phyloP scores from a whole-genome alignment of 2,329 filamentous ascomycete genomes.

The Aspergillus felis region DNA sequence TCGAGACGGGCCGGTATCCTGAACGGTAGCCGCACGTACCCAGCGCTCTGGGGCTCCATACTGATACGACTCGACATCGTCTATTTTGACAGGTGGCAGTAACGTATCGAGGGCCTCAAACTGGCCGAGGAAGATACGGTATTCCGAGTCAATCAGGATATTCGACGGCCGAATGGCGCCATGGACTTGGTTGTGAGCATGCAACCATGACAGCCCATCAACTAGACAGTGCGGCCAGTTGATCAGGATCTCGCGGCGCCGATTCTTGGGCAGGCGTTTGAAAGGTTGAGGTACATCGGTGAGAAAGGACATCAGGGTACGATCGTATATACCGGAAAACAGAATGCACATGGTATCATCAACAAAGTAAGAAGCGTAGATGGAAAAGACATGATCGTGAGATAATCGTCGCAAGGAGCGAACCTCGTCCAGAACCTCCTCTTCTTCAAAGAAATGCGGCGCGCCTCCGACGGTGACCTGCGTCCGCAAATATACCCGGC shows the following conservation, averaged over 20 bases:
- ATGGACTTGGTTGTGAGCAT: slow-evolving; percentile 53
- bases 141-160: slow-evolving; percentile 55
- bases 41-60: slow-evolving; percentile 57
- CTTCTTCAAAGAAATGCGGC: slow-evolving; percentile 36
- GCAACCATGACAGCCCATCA: slow-evolving; percentile 54
- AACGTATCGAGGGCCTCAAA: slow-evolving; percentile 54
- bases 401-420: slow-evolving; percentile 35
- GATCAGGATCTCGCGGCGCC: slow-evolving; percentile 40
- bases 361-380: slow-evolving; percentile 44
- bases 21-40: slow-evolving; percentile 35
- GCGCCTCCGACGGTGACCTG: slow-evolving; percentile 36
- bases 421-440: slow-evolving; percentile 40
- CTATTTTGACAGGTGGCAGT: slow-evolving; percentile 49
- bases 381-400: slow-evolving; percentile 43
- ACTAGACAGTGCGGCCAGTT: slow-evolving; percentile 50
- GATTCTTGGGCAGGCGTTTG: slow-evolving; percentile 39
- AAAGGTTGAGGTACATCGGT: slow-evolving; percentile 40
- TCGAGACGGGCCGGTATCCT: slow-evolving; percentile 28
- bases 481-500: slow-evolving; percentile 35
- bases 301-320: slow-evolving; percentile 41
- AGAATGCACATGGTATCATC: slow-evolving; percentile 42
- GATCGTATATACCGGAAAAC: slow-evolving; percentile 40
- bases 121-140: slow-evolving; percentile 55
- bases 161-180: slow-evolving; percentile 58
- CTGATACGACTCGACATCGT: slow-evolving; percentile 56